Evolutionary conservation across 805 yeast species (phyloP).

Genomic region (Middelhovenomyces tepae): DNA sequence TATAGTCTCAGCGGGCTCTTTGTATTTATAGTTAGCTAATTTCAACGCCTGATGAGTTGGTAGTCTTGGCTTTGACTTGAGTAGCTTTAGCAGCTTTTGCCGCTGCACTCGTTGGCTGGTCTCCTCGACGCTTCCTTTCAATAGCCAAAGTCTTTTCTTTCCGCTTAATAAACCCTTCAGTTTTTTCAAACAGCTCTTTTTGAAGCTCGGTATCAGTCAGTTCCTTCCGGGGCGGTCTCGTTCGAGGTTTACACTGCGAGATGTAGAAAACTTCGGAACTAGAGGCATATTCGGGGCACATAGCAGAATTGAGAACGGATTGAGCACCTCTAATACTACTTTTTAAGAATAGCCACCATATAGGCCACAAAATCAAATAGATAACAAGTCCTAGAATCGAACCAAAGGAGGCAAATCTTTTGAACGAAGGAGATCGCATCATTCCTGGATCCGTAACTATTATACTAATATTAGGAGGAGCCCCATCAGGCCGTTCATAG

Average conservation of each 20-base stretch:
- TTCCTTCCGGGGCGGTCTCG: conserved; percentile 49
- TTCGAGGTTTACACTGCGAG: conserved; percentile 56
- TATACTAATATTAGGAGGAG: conserved; percentile 60
- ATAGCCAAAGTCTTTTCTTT: conserved; percentile 68
- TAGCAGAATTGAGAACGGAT: conserved; percentile 56
- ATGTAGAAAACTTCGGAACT: conserved; percentile 60
- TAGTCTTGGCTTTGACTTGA: conserved; percentile 8
- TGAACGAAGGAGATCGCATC: conserved; percentile 79
- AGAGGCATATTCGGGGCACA: conserved; percentile 60
- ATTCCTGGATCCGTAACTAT: conserved; percentile 85
- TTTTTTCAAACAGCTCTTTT: conserved; percentile 42
- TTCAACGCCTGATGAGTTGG: conserved; percentile 7
- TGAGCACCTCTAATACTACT: conserved; percentile 75
- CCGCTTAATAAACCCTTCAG: conserved; percentile 46
- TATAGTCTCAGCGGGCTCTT: conserved; percentile 91
- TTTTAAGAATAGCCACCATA: conserved; percentile 76
- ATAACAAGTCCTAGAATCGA: conserved; percentile 52
- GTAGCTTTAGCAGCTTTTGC: not conserved
- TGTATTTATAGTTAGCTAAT: conserved; percentile 63
- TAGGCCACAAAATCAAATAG: conserved; percentile 64
- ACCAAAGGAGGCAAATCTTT: conserved; percentile 72
- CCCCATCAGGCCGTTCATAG: conserved; percentile 56
- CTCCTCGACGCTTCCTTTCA: conserved; percentile 43
- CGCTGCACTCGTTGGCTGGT: conserved; percentile 6
- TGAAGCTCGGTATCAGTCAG: conserved; percentile 55